phyloP scores from a whole-genome alignment of 2,329 filamentous ascomycete genomes.

The Chaetomium sp. region DNA sequence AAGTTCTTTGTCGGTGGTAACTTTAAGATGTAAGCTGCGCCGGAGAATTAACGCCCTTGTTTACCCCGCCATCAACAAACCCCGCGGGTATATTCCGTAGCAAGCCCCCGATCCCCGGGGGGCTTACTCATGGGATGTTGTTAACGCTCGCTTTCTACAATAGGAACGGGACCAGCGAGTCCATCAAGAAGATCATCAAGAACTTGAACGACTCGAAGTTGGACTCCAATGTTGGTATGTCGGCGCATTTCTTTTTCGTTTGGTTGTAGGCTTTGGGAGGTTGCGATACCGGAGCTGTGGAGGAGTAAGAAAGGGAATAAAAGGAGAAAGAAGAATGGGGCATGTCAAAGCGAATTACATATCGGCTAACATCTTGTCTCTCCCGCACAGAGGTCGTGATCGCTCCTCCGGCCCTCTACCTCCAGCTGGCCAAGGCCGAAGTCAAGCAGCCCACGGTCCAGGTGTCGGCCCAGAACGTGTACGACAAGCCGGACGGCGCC shows the following conservation, averaged over 20 bases:
- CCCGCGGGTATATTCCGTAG: constrained; percentile 22
- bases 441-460: constrained; percentile 64
- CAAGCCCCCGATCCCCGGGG: constrained; percentile 24
- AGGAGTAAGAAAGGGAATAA: not conserved
- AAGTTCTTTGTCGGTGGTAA: constrained; percentile 98
- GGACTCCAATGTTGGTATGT: constrained; percentile 66
- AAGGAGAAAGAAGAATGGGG: not conserved
- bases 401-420: constrained; percentile 84
- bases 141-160: not conserved
- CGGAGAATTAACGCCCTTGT: constrained; percentile 16
- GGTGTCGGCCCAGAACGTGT: constrained; percentile 94
- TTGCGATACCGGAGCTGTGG: not conserved
- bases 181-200: constrained; percentile 84
- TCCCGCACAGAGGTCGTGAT: constrained; percentile 75
- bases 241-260: not conserved
- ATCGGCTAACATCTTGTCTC: constrained; percentile 3
- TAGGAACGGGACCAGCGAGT: constrained; percentile 89
- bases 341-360: not conserved
- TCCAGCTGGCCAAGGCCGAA: constrained; percentile 75
- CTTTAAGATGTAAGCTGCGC: constrained; percentile 84
- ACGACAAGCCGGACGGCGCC: constrained; percentile 91
- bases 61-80: constrained; percentile 25
- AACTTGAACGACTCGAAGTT: constrained; percentile 82
- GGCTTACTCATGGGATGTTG: not conserved
- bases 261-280: too few species aligned